phyloP scores from a whole-genome alignment of 495 filamentous ascomycete genomes.

The Podospora didyma region DNA sequence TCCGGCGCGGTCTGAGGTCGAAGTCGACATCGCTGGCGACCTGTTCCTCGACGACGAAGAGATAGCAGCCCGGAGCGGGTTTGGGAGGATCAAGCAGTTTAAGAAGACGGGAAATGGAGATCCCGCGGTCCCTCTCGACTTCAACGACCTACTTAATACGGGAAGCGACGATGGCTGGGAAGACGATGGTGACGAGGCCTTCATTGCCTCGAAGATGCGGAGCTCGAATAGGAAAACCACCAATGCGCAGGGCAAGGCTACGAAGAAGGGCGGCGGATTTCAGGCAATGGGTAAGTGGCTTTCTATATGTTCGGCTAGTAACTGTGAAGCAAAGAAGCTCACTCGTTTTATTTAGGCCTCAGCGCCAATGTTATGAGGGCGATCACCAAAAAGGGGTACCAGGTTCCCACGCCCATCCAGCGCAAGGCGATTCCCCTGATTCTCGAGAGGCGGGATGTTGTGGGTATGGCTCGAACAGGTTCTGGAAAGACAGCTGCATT shows the following conservation, averaged over 20 bases:
- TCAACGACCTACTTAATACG: slow-evolving; percentile 35
- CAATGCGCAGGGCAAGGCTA: slow-evolving; percentile 76
- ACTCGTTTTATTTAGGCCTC: slow-evolving; percentile 48
- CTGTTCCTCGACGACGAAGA: slow-evolving; percentile 58
- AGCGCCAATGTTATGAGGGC: slow-evolving; percentile 78
- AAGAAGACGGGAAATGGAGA: slow-evolving; percentile 13
- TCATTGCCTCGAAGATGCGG: slow-evolving; percentile 81
- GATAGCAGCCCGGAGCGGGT: slow-evolving; percentile 3
- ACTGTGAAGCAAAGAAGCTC: neutral
- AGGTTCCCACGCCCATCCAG: slow-evolving; percentile 94
- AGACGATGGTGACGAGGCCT: slow-evolving; percentile 69
- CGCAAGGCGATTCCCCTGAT: slow-evolving; percentile 91
- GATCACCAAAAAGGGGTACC: slow-evolving; percentile 89
- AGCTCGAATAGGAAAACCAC: slow-evolving; percentile 79
- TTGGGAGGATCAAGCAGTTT: neutral
- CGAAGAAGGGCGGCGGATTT: slow-evolving; percentile 94
- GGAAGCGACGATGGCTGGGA: slow-evolving; percentile 50
- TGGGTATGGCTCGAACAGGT: slow-evolving; percentile 95
- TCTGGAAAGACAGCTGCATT: slow-evolving; percentile 97
- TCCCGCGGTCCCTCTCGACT: slow-evolving; percentile 31
- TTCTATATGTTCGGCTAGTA: neutral
- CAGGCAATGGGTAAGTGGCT: slow-evolving; percentile 75
- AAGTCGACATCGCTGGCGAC: slow-evolving; percentile 80
- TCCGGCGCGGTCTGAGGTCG: slow-evolving; percentile 80
- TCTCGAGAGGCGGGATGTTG: slow-evolving; percentile 84